Conservation (phyloP, 805 yeast genomes). For the Zygosaccharomyces pseudorouxii region DNA sequence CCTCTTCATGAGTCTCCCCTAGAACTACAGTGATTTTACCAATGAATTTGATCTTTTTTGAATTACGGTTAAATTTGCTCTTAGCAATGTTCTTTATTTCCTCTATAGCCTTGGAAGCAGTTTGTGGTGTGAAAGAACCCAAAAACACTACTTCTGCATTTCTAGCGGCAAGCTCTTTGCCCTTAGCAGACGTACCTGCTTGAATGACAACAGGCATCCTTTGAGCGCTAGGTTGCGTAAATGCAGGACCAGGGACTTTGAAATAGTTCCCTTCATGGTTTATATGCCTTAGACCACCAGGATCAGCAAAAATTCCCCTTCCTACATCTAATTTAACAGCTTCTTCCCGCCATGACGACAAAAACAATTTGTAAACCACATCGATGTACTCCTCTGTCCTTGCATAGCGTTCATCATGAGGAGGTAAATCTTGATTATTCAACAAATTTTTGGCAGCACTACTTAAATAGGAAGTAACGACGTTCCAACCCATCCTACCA, state of each 20-base stretch:
- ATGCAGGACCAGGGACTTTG: conserved; percentile 42
- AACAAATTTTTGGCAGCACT: conserved; percentile 40
- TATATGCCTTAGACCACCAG: conserved; percentile 39
- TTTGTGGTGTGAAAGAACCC: conserved; percentile 34
- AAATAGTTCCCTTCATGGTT: conserved; percentile 40
- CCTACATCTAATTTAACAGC: conserved; percentile 29
- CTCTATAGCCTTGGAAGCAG: conserved; percentile 30
- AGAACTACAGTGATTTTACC: conserved; percentile 37
- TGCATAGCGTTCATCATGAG: conserved; percentile 40
- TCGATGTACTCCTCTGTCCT: conserved; percentile 40
- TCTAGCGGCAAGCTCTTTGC: conserved; percentile 41
- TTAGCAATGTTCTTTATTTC: conserved; percentile 35
- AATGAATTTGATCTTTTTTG: conserved; percentile 37
- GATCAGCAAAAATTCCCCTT: conserved; percentile 37
- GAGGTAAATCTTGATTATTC: conserved; percentile 37
- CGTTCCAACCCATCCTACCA: conserved; percentile 46
- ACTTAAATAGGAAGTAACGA: conserved; percentile 42
- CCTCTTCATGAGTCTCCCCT: conserved; percentile 41
- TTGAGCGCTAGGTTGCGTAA: conserved; percentile 42
- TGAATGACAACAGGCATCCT: conserved; percentile 42
- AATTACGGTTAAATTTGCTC: conserved; percentile 35
- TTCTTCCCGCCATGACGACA: conserved; percentile 44
- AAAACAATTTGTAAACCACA: conserved; percentile 38
- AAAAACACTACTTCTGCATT: conserved; percentile 42
- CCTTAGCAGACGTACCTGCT: conserved; percentile 44